Base-by-base conservation (phyloP, 192 early-diverging fungal genomes). In the Backusella sp. region DNA sequence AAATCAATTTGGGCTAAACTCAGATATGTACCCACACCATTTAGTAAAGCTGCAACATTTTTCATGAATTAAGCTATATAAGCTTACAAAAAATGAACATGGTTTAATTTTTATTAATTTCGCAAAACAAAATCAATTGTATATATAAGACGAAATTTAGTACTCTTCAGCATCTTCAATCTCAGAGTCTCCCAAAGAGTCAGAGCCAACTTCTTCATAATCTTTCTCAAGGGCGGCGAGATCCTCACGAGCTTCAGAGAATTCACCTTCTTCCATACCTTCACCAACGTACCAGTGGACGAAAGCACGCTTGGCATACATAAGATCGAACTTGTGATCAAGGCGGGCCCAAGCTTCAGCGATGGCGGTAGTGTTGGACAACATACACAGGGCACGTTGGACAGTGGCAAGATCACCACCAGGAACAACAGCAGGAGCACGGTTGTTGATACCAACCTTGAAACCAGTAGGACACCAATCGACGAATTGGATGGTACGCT, bases 381-480 rank as follows among this genome's bases (percentile, higher is more conserved):
- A 88, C 84, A 97, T 95, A 87, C 92, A 72, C 90, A 96, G 93
- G 93, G 93, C 81, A 88, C 92, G 83, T 90, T 90, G 76, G 88
- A 92, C 77, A 80, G 87, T 73, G 92, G 96, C 72, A 90, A 91
- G 75, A 94, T 94, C 96, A 68, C 80, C 80, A 70, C 93, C 93
- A 74, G 93, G 94, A 37, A 96, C 93, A 70, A 85, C 82, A 71
- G 77, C 71, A 32, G 77, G 82, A n/a, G 75, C 49, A 56, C 72
- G 77, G 44, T 73, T 46, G 62, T 83, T 79, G 72, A 79, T 79
- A 75, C 82, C 88, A 21, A 86, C 91, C 91, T 99, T 96, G 86
- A 96, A 92, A 85, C 91, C 94, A 88, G 94, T 96, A 62, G 97
- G 97, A 82, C 96, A 96, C 97, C 97, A 99, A 85, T 98, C 95